Percentiles rank a stretch among this genome's conserved stretches.
These are phyloP conservation scores for Fagopyrum homotropicum DNA, from an alignment of 148 eudicot genomes.

Conservation along the genomic window DNA sequence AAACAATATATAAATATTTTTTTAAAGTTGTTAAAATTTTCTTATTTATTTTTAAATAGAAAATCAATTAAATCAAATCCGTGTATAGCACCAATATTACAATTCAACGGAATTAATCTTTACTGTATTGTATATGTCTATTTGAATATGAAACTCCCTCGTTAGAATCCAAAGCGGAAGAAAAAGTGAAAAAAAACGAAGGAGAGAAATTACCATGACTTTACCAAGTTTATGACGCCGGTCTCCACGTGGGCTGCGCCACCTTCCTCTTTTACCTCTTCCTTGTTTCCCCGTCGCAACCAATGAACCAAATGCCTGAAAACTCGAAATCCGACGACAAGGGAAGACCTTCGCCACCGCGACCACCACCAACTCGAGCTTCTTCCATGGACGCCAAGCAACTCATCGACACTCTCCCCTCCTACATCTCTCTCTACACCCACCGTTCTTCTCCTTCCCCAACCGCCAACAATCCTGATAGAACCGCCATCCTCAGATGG, in stretches of 20 bases:
- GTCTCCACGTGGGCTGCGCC: constrained; percentile 13
- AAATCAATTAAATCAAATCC: too few relatives aligned
- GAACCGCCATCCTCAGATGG: constrained; percentile 60
- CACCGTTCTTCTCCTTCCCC: constrained; percentile 18
- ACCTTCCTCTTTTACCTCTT: not conserved
- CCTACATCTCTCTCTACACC: constrained; percentile 82
- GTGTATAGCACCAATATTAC: too few relatives aligned
- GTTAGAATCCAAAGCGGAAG: not conserved
- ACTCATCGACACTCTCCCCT: constrained; percentile 63
- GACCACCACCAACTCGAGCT: constrained; percentile 10
- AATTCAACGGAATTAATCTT: too few relatives aligned
- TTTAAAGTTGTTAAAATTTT: too few relatives aligned
- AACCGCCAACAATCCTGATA: constrained; percentile 26
- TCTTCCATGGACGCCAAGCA: constrained; percentile 47
- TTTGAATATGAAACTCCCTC: too few relatives aligned
- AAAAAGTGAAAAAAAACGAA: not conserved
- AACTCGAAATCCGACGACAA: constrained; percentile 12
- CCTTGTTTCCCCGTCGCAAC: not conserved
- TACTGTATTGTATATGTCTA: too few relatives aligned
- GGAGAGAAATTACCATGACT: constrained; percentile 2
- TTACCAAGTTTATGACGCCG: constrained; percentile 4
- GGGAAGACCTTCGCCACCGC: constrained; percentile 10
- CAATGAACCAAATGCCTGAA: not conserved
- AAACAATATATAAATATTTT: too few relatives aligned
- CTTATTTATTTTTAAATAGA: too few relatives aligned